phyloP scores from a whole-genome alignment of 352 stramenopile genomes.

The Pythium guiyangense region DNA sequence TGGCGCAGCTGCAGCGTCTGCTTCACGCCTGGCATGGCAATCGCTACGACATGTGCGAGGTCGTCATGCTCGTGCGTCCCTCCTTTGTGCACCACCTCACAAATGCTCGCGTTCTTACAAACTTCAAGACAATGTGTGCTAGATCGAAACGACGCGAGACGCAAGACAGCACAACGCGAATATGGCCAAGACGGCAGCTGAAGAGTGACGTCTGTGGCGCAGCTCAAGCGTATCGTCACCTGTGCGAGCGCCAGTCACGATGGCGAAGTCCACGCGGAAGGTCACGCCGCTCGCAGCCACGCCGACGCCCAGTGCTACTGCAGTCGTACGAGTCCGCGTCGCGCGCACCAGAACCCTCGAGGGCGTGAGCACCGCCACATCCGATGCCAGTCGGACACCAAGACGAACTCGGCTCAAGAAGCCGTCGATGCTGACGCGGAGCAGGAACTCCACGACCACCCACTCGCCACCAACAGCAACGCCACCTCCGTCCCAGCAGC shows the following conservation, averaged over 20 bases:
- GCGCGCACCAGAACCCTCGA: no score
- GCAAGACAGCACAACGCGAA: no score
- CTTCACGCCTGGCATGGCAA: conserved; percentile 7
- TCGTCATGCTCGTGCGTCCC: no score
- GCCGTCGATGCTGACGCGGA: not conserved
- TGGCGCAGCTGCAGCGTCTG: conserved; percentile 75
- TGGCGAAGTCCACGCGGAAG: not conserved
- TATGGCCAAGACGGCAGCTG: not conserved
- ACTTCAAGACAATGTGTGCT: no score
- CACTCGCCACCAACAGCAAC: not conserved
- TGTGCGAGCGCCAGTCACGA: not conserved
- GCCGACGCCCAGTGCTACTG: not conserved
- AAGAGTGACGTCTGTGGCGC: not conserved
- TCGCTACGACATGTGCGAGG: no score
- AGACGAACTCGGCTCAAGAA: not conserved
- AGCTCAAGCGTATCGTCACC: not conserved
- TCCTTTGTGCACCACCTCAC: no score
- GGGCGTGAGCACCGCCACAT: not conserved
- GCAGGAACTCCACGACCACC: no score
- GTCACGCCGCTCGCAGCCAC: not conserved
- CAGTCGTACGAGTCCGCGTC: no score
- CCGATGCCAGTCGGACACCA: not conserved
- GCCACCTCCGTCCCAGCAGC: not conserved
- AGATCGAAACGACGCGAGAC: no score
- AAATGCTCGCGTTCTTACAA: no score